A percentile compares a stretch with the other conserved stretches of the same genome.
These are phyloP conservation scores for Diplodia seriata DNA, from an alignment of 2,329 filamentous ascomycete genomes.

Conservation along the genomic window DNA sequence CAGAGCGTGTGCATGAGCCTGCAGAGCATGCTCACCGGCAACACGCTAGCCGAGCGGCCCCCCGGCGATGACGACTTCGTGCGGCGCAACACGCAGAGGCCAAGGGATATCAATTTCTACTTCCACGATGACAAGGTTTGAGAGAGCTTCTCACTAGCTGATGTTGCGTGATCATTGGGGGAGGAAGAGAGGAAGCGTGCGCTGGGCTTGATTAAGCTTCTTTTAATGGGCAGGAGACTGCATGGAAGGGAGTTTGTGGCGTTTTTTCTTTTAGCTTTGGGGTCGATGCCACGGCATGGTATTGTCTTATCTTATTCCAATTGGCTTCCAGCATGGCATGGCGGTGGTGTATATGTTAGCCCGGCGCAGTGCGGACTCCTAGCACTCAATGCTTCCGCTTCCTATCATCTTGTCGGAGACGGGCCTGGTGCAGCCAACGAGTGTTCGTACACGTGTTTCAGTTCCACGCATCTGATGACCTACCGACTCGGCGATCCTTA, in stretches of 20 bases:
- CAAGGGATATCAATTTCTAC: slow-evolving; percentile 88
- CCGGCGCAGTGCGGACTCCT: neutral
- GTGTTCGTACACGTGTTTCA: too few species aligned
- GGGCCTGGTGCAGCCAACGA: too few species aligned
- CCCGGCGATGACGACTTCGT: slow-evolving; percentile 92
- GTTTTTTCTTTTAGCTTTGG: neutral
- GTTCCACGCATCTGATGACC: too few species aligned
- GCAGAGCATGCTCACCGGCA: slow-evolving; percentile 97
- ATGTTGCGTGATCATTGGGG: neutral
- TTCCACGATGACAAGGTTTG: slow-evolving; percentile 82
- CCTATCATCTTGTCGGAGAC: neutral
- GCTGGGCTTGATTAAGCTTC: neutral
- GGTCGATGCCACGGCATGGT: neutral
- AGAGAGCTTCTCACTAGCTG: slow-evolving; percentile 8
- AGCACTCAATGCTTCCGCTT: neutral
- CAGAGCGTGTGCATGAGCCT: slow-evolving; percentile 97
- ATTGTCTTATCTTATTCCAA: neutral
- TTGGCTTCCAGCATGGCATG: slow-evolving; percentile 9
- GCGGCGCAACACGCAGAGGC: slow-evolving; percentile 75
- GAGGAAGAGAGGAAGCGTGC: neutral
- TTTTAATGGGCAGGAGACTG: too few species aligned
- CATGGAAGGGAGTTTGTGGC: neutral
- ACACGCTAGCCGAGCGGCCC: slow-evolving; percentile 87
- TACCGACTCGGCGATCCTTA: too few species aligned
- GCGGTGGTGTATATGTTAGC: slow-evolving; percentile 18